phyloP scores from a whole-genome alignment of 306 rosid species.

The Parietaria judaica region DNA sequence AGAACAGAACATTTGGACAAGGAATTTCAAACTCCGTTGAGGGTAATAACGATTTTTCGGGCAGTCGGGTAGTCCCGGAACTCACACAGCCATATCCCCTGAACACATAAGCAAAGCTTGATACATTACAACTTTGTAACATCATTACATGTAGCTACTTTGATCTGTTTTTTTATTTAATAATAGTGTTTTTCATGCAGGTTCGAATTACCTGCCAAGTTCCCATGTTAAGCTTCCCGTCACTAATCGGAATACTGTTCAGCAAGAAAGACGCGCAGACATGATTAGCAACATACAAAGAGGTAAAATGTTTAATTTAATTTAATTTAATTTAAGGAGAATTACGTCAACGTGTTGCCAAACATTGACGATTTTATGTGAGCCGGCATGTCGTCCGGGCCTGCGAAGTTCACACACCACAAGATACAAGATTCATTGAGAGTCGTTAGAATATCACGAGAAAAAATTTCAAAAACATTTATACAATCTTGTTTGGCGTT shows the following conservation, averaged over 20 bases:
- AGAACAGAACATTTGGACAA: no score
- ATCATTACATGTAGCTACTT: no score
- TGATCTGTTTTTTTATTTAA: no score
- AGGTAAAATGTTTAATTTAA: background rate
- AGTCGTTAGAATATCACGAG: no score
- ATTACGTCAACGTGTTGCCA: constrained; percentile 75
- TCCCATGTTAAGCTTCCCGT: constrained; percentile 94
- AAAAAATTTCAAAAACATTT: no score
- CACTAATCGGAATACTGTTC: constrained; percentile 74
- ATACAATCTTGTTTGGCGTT: no score
- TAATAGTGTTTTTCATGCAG: no score
- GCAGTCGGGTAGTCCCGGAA: constrained; percentile 63
- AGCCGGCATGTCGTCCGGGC: constrained; percentile 98
- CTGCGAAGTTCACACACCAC: constrained; percentile 26
- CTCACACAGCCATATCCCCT: constrained; percentile 97
- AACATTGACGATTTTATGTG: constrained; percentile 95
- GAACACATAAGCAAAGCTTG: constrained; percentile 13
- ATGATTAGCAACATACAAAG: no score
- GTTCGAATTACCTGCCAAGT: constrained; percentile 75
- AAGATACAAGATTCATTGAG: background rate
- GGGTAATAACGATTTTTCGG: constrained; percentile 58
- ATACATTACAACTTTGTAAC: background rate
- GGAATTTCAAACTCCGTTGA: constrained; percentile 54
- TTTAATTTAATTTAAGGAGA: background rate
- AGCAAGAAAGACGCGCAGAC: constrained; percentile 11